Base-by-base conservation (phyloP, 1,284 basidiomycete genomes). In the Phellopilus nigrolimitatus region DNA sequence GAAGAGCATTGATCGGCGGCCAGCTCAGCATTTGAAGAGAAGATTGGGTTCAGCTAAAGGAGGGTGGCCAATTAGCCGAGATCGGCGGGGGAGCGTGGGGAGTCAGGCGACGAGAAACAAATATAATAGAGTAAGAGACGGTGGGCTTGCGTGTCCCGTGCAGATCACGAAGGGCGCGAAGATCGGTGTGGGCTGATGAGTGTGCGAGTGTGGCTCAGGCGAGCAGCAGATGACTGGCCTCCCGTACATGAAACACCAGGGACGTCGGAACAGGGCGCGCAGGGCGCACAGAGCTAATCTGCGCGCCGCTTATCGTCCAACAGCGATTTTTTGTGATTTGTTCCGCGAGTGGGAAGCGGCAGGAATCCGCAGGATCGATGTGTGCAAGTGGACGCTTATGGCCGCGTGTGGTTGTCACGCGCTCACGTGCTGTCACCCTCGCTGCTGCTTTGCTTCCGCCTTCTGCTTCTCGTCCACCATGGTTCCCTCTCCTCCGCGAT, bases 141-240 rank as follows among this genome's bases (percentile, higher is more conserved):
- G 31, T 15, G 24, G 10, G 19, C 5, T 2, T 3, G 31, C 19
- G 13, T 46, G 44, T n/a, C 33, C 31, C 44, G 44, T 46, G 44
- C 30, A 24, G 17, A 33, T 46, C 34, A 15, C 34, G 34, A 37
- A 37, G 34, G 10, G 7, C 12, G 7, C n/a, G 34, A 37, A 37
- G 34, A n/a, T 37, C 34, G 19, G 34, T 37, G 34, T 37, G 15
- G 34, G 34, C 34, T 33, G 34, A 37, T 13, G 34, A 17, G 21
- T 40, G 39, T 17, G 19, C 39, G 44, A 19, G 44, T n/a, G 30
- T 8, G n/a, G 7, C 10, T 46, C 4, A 2, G 12, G 19, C 21
- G 31, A 46, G 44, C 44, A 46, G 30, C 44, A 46, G 44, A 46
- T 46, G 44, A 46, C 44, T 46, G 33, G 2, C 33, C 31, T 15